Conservation (phyloP, 2,329 filamentous ascomycete species). For the Ophiostoma sp. region DNA sequence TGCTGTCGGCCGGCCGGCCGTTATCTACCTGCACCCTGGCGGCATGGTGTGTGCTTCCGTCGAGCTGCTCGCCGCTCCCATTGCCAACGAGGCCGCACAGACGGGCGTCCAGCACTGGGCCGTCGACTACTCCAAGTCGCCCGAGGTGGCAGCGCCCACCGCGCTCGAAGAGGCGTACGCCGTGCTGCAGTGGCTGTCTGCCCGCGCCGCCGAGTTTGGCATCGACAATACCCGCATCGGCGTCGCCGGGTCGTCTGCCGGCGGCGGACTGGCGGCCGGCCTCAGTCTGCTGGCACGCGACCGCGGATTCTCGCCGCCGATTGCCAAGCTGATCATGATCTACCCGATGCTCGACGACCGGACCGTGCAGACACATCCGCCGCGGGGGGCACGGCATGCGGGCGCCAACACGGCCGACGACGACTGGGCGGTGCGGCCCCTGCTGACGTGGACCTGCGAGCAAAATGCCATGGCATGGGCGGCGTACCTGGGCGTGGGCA, state of each 20-base stretch:
- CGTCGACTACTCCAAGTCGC: conserved; percentile 47
- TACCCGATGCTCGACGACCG: conserved; percentile 40
- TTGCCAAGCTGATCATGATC: conserved; percentile 35
- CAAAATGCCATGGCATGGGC: conserved; percentile 30
- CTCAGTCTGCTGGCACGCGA: conserved; percentile 41
- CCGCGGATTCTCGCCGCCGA: conserved; percentile 29
- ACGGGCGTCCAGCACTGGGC: conserved; percentile 31
- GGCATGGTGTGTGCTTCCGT: conserved; percentile 30
- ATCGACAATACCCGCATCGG: conserved; percentile 31
- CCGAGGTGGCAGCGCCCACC: conserved; percentile 43
- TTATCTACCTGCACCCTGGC: conserved; percentile 31
- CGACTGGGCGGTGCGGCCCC: conserved; percentile 22
- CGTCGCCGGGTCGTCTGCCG: conserved; percentile 31
- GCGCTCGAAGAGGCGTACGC: conserved; percentile 40
- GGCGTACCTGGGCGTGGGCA: conserved; percentile 29
- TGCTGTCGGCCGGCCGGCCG: conserved; percentile 19
- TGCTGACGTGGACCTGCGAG: conserved; percentile 29
- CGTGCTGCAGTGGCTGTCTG: conserved; percentile 35
- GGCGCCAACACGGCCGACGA: conserved; percentile 16
- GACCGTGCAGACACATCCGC: conserved; percentile 23
- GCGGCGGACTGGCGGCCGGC: conserved; percentile 30
- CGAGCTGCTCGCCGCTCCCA: conserved; percentile 21
- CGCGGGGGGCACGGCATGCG: conserved; percentile 26
- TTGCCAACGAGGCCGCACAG: conserved; percentile 25
- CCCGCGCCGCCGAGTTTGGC: conserved; percentile 26